Evolutionary conservation across 345 rosid species (phyloP).

Genomic region (Brassica nigra): DNA sequence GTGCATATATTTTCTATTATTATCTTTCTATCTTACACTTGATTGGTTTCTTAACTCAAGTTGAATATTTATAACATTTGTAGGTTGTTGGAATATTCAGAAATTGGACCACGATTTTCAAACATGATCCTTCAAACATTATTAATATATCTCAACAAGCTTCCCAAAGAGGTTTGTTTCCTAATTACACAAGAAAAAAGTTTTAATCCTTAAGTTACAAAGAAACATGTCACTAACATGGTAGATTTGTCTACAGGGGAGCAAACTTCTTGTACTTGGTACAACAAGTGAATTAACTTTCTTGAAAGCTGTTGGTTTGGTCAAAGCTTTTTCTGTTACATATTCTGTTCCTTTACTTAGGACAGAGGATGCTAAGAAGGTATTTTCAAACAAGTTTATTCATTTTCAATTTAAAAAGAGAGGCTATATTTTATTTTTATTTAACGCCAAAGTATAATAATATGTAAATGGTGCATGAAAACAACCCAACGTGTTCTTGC

Average conservation of each 20-base stretch:
- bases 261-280: constrained; percentile 67
- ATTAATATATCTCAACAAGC: neutral
- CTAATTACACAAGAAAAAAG: neutral
- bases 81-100: neutral
- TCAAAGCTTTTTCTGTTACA: constrained; percentile 75
- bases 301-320: constrained; percentile 53
- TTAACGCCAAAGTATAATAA: neutral
- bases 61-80: neutral
- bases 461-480: neutral
- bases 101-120: neutral
- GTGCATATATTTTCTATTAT: constrained; percentile 34
- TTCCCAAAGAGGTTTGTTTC: neutral
- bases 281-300: constrained; percentile 42
- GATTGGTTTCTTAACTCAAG: constrained; percentile 35
- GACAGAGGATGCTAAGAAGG: constrained; percentile 81
- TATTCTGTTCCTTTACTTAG: constrained; percentile 74
- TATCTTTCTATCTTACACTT: neutral
- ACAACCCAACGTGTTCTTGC: neutral
- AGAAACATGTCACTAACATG: constrained; percentile 24
- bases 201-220: constrained; percentile 55
- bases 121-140: neutral
- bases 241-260: constrained; percentile 60
- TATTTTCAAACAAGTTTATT: constrained; percentile 25
- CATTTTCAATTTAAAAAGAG: neutral
- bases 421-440: neutral